Conservation (phyloP, 2,329 filamentous ascomycete genomes). For the Trichoderma hamatum region DNA sequence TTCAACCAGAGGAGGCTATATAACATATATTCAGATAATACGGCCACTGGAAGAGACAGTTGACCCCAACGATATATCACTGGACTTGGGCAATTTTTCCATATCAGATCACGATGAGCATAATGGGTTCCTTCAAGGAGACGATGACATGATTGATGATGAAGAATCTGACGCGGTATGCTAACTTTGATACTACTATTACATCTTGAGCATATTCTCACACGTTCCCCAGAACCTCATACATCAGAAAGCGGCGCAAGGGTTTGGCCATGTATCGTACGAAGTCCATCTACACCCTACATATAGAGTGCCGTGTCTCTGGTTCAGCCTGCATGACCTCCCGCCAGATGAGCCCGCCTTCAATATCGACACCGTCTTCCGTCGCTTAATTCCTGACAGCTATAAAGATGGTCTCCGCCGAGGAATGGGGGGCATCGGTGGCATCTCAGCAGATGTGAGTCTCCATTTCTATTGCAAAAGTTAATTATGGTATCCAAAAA, state of each 20-base stretch:
- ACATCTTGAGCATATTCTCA: slow-evolving; percentile 28
- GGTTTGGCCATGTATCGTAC: slow-evolving; percentile 62
- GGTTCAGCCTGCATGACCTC: slow-evolving; percentile 68
- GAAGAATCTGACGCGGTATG: slow-evolving; percentile 57
- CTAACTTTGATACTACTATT: slow-evolving; percentile 9
- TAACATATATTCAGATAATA: slow-evolving; percentile 61
- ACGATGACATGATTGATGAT: slow-evolving; percentile 53
- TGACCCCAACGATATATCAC: slow-evolving; percentile 51
- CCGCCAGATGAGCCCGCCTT: slow-evolving; percentile 59
- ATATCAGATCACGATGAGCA: slow-evolving; percentile 39
- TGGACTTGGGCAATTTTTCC: slow-evolving; percentile 50
- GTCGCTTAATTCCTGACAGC: slow-evolving; percentile 67
- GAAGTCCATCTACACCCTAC: slow-evolving; percentile 75
- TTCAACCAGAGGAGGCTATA: slow-evolving; percentile 46
- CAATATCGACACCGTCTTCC: slow-evolving; percentile 70
- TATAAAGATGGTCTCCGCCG: slow-evolving; percentile 62
- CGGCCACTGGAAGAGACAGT: slow-evolving; percentile 52
- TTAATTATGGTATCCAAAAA: slow-evolving; percentile 34
- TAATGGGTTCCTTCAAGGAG: slow-evolving; percentile 37
- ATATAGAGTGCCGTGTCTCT: slow-evolving; percentile 75
- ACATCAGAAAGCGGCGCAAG: slow-evolving; percentile 37
- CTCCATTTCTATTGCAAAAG: slow-evolving; percentile 36
- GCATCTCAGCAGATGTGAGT: slow-evolving; percentile 77
- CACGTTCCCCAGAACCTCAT: slow-evolving; percentile 46
- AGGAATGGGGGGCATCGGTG: slow-evolving; percentile 66